Conservation (phyloP, 1,284 basidiomycete species). For the Boletus semigastroideus region DNA sequence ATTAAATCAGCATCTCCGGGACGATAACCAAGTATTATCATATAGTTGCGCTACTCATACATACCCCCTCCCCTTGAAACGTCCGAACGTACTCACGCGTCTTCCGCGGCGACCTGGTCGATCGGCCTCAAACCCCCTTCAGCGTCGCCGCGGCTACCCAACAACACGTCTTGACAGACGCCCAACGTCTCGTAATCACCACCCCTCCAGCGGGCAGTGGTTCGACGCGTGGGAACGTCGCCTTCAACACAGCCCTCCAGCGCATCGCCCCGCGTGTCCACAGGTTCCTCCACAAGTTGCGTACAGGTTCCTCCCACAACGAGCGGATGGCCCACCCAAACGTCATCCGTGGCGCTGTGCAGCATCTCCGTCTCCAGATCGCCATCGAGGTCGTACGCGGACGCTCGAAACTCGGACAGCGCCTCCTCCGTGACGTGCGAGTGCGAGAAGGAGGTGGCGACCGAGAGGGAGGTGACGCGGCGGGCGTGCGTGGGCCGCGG, state of each 20-base stretch:
- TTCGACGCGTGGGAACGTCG: background rate
- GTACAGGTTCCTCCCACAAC: slow-evolving; percentile 12
- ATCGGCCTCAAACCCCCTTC: background rate
- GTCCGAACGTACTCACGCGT: background rate
- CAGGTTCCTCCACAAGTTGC: background rate
- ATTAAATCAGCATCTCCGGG: background rate
- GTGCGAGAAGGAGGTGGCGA: slow-evolving; percentile 26
- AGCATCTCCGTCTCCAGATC: slow-evolving; percentile 31
- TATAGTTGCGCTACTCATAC: background rate
- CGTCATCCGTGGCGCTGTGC: slow-evolving; percentile 22
- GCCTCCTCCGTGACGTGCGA: slow-evolving; percentile 30
- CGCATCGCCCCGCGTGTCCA: slow-evolving; percentile 3
- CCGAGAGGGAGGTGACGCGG: slow-evolving; percentile 25
- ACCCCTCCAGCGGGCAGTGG: background rate
- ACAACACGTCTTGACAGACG: background rate
- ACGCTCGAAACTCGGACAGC: slow-evolving; percentile 22
- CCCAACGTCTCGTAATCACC: slow-evolving; percentile 17
- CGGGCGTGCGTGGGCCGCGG: slow-evolving; percentile 19
- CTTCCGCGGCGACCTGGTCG: background rate
- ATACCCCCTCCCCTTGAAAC: background rate
- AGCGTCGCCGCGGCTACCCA: background rate
- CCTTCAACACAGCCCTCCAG: slow-evolving; percentile 12
- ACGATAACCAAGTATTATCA: background rate
- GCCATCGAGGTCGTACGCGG: slow-evolving; percentile 30
- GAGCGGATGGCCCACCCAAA: slow-evolving; percentile 8